Base-by-base conservation (phyloP, 2,329 filamentous ascomycete genomes). In the Exserohilum turcica region DNA sequence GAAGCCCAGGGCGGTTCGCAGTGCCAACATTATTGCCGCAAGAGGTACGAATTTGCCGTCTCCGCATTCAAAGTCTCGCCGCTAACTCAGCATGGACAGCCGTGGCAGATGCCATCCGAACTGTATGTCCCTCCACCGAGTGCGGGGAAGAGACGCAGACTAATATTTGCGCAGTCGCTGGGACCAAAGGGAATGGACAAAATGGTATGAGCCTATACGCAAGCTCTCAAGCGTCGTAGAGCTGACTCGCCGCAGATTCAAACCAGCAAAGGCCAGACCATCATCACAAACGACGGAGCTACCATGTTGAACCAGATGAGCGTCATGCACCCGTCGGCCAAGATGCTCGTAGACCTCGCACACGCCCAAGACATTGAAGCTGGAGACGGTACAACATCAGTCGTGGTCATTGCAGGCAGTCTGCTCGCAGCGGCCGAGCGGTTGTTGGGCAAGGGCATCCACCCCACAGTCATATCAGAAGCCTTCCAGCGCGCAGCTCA, bases 291-390 rank as follows among this genome's bases (percentile, higher is more conserved):
- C 82, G 94, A 99, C 79, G 94, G 94, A 76, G 96, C 95, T 81
- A 99, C 94, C 52, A 99, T 99, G 93, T 81, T 99, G 73, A 96
- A 90, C 80, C 93, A 93, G 82, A 97, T 99, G 94, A 90, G 91
- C 63, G 94, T 99, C 64, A 92, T 99, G 89, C 94, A 99, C 75
- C 94, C 94, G n/a, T 96, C 95, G 43, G 94, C 94, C 45, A 97
- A 96, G 81, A 99, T 99, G 94, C 84, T 99, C 65, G 94, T 99
- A 71, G 92, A 99, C 77, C 85, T 99, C 59, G 95, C 93, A 69
- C 91, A 94, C 64, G 94, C 94, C 63, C 94, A 99, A 77, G 94
- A 99, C 80, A 92, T 99, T 57, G 94, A 99, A 78, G 94, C 94
- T 60, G 94, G 94, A 79, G 94, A 99, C 76, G 95, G 94, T 70